Percentiles rank a stretch among this genome's conserved stretches.
Evolutionary conservation across 2,329 filamentous ascomycete genomes (phyloP).

Genomic region (Alternaria rosae): DNA sequence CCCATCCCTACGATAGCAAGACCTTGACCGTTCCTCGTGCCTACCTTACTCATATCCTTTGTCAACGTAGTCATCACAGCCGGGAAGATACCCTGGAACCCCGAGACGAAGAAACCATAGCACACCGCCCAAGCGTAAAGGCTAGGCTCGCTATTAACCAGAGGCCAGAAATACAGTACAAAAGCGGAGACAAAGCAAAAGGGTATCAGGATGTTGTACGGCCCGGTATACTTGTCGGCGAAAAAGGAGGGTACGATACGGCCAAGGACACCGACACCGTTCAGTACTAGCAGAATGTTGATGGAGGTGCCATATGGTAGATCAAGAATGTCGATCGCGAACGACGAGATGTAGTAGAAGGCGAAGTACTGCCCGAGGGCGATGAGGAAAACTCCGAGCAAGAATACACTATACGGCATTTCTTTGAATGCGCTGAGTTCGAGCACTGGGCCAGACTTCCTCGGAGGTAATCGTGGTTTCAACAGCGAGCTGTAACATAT

Average conservation of each 20-base stretch:
- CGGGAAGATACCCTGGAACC: slow-evolving; percentile 57
- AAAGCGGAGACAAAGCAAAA: slow-evolving; percentile 56
- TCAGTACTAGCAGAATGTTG: slow-evolving; percentile 64
- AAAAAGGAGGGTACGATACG: slow-evolving; percentile 62
- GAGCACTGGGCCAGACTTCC: slow-evolving; percentile 53
- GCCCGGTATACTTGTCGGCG: slow-evolving; percentile 62
- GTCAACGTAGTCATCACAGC: slow-evolving; percentile 54
- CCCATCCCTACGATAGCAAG: slow-evolving; percentile 56
- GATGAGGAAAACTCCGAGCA: slow-evolving; percentile 45
- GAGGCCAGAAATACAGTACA: slow-evolving; percentile 65
- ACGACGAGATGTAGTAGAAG: slow-evolving; percentile 56
- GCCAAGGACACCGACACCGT: slow-evolving; percentile 64
- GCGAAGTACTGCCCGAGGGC: slow-evolving; percentile 52
- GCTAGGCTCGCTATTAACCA: slow-evolving; percentile 51
- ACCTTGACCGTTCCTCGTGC: slow-evolving; percentile 58
- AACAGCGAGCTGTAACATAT: slow-evolving; percentile 48
- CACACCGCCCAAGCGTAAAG: slow-evolving; percentile 56
- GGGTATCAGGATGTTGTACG: slow-evolving; percentile 65
- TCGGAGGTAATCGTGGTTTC: slow-evolving; percentile 53
- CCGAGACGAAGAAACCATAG: slow-evolving; percentile 56
- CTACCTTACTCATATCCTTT: slow-evolving; percentile 56
- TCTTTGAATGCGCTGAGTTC: slow-evolving; percentile 54
- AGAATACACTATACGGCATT: slow-evolving; percentile 49
- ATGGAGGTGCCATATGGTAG: slow-evolving; percentile 61
- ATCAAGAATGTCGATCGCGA: slow-evolving; percentile 52